These are phyloP conservation scores for Cicer yamashitae DNA, from an alignment of 306 rosid species.

Conservation along the genomic window DNA sequence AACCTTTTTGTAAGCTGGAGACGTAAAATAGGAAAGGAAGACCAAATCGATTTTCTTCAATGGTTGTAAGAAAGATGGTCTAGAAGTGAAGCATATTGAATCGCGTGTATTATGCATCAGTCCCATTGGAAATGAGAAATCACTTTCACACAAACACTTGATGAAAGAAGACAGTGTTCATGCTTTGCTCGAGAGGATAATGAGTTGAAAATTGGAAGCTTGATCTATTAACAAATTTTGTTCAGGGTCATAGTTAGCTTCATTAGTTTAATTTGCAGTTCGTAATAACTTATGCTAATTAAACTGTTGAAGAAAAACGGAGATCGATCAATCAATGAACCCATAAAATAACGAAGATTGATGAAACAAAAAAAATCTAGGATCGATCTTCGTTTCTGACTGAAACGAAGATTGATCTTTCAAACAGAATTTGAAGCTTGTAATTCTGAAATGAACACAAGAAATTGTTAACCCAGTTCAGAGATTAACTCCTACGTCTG, in stretches of 20 bases:
- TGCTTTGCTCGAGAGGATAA: neutral
- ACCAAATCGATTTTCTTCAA: slow-evolving; percentile 72
- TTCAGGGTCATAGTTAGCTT: neutral
- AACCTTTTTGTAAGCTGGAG: slow-evolving; percentile 90
- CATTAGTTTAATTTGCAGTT: neutral
- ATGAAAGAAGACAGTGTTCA: slow-evolving; percentile 18
- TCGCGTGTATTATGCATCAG: slow-evolving; percentile 36
- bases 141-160: slow-evolving; percentile 9
- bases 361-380: too few relatives aligned
- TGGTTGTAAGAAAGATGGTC: slow-evolving; percentile 79
- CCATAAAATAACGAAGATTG: too few relatives aligned
- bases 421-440: too few relatives aligned
- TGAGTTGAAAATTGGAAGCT: neutral
- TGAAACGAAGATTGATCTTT: too few relatives aligned
- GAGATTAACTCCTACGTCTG: too few relatives aligned
- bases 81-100: slow-evolving; percentile 75
- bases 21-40: slow-evolving; percentile 92
- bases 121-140: slow-evolving; percentile 41
- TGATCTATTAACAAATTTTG: neutral
- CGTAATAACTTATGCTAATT: too few relatives aligned
- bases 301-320: too few relatives aligned
- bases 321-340: too few relatives aligned
- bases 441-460: too few relatives aligned
- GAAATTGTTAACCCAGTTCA: too few relatives aligned
- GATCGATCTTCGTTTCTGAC: too few relatives aligned